A percentile compares a stretch with the other conserved stretches of the same genome.
Evolutionary conservation across 257 asterid species (phyloP).

Genomic region (Pogostemon cablin): DNA sequence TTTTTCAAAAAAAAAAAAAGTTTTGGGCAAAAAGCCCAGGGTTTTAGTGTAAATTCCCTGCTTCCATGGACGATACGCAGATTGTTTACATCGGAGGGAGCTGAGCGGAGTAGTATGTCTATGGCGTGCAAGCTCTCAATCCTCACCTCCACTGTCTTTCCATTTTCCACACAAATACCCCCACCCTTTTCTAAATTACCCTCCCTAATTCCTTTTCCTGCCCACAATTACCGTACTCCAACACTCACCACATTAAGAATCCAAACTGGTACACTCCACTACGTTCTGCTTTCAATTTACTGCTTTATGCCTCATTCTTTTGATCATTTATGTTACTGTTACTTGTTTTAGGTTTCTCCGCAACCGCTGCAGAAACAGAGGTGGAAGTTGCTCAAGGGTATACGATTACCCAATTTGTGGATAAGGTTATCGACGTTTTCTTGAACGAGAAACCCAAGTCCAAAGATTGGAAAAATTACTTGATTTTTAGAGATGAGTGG

Average conservation of each 20-base stretch:
- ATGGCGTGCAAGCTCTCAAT: slow-evolving; percentile 43
- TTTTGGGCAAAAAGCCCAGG: too few species aligned
- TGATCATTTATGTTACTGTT: background rate
- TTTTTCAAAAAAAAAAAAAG: too few species aligned
- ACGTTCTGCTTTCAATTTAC: slow-evolving; percentile 17
- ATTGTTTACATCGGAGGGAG: too few species aligned
- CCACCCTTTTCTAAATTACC: slow-evolving; percentile 39
- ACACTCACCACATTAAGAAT: slow-evolving; percentile 38
- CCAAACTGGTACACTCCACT: slow-evolving; percentile 22
- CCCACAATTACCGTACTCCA: slow-evolving; percentile 32
- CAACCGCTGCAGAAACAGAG: slow-evolving; percentile 50
- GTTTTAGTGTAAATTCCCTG: too few species aligned
- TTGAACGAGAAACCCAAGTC: slow-evolving; percentile 83
- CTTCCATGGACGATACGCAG: too few species aligned
- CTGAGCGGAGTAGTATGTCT: slow-evolving; percentile 4
- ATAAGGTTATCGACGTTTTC: slow-evolving; percentile 81
- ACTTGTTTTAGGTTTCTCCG: slow-evolving; percentile 37
- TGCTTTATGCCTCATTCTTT: background rate
- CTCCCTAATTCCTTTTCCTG: slow-evolving; percentile 14
- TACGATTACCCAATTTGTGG: slow-evolving; percentile 81
- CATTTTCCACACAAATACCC: slow-evolving; percentile 44
- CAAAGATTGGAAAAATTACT: slow-evolving; percentile 74
- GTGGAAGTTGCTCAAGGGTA: slow-evolving; percentile 72
- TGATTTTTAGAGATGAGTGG: slow-evolving; percentile 91
- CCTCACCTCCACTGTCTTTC: slow-evolving; percentile 44